These are phyloP conservation scores for Cadophora sp. DNA, from an alignment of 2,329 filamentous ascomycete species.

Conservation along the genomic window DNA sequence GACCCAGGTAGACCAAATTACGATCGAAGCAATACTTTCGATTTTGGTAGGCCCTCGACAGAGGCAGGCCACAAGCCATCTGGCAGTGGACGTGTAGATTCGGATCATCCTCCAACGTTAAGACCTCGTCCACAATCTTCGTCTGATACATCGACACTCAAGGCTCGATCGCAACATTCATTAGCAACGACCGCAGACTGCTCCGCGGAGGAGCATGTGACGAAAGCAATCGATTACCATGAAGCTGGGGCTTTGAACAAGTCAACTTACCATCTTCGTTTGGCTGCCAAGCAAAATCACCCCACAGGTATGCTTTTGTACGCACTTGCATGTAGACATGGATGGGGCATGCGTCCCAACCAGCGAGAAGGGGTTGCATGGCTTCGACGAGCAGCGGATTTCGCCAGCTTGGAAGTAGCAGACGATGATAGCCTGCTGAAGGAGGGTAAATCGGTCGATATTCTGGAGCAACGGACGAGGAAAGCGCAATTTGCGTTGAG, in stretches of 20 bases:
- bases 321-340: constrained; percentile 91
- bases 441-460: constrained; percentile 67
- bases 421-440: constrained; percentile 76
- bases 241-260: constrained; percentile 87
- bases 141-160: constrained; percentile 43
- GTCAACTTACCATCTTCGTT: constrained; percentile 93
- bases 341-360: constrained; percentile 96
- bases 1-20: constrained; percentile 55
- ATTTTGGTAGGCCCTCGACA: constrained; percentile 53
- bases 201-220: constrained; percentile 85
- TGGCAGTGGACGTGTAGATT: constrained; percentile 50
- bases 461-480: constrained; percentile 77
- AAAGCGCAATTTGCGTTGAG: constrained; percentile 94
- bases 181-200: constrained; percentile 67
- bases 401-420: constrained; percentile 80
- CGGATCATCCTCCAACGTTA: constrained; percentile 45
- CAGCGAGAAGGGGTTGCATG: constrained; percentile 89
- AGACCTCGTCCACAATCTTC: constrained; percentile 42
- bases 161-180: constrained; percentile 56
- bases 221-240: constrained; percentile 89
- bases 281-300: constrained; percentile 84
- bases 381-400: constrained; percentile 90
- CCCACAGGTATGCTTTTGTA: constrained; percentile 97
- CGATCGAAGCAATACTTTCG: constrained; percentile 57
- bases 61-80: constrained; percentile 58